Evolutionary conservation across 2,329 filamentous ascomycete species (phyloP).

Genomic region (Colletotrichum endophyticum): DNA sequence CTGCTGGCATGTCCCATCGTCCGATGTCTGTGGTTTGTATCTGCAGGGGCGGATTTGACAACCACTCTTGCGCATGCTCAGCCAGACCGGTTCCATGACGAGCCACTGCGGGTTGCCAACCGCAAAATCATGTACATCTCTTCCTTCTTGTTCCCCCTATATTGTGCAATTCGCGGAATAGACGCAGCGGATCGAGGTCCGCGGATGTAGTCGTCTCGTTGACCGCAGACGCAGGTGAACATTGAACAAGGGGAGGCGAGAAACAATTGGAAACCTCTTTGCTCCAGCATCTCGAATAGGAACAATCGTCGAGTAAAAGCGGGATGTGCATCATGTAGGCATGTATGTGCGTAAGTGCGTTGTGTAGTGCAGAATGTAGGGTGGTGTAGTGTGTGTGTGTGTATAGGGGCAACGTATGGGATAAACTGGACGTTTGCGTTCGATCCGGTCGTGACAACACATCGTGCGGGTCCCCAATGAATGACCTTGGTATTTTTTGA

Average conservation of each 20-base stretch:
- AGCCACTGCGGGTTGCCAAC: background rate
- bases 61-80: background rate
- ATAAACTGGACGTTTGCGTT: background rate
- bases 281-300: background rate
- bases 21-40: background rate
- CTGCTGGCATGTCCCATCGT: background rate
- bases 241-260: background rate
- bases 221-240: background rate
- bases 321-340: background rate
- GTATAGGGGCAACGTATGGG: conserved; percentile 26
- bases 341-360: background rate
- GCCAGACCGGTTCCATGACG: background rate
- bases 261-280: background rate
- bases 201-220: background rate
- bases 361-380: conserved; percentile 4
- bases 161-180: background rate
- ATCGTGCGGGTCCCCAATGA: conserved; percentile 20
- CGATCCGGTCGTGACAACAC: conserved; percentile 16
- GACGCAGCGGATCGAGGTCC: background rate
- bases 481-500: conserved; percentile 21
- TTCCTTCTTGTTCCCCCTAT: background rate
- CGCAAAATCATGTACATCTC: background rate
- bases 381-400: conserved; percentile 18
- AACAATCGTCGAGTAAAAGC: background rate
- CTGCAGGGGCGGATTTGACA: conserved; percentile 7